A percentile compares a stretch with the other conserved stretches of the same genome.
These are phyloP conservation scores for Meyerozyma carpophila DNA, from an alignment of 1,139 yeast species.

Conservation along the genomic window DNA sequence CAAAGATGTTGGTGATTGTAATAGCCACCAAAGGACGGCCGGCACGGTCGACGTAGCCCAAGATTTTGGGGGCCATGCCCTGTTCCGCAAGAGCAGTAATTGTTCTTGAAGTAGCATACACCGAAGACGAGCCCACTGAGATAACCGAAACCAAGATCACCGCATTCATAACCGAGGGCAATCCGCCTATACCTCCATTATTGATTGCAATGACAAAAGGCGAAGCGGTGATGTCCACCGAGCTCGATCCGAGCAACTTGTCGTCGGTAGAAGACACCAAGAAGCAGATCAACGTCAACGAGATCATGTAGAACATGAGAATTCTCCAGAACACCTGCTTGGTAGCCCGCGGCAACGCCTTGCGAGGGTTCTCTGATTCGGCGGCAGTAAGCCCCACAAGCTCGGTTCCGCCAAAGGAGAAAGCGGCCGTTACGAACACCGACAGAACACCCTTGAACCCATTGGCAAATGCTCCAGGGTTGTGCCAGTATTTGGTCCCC, in stretches of 20 bases:
- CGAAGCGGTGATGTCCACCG: constrained; percentile 45
- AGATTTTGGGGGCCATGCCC: constrained; percentile 28
- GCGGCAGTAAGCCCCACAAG: constrained; percentile 39
- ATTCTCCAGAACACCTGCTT: constrained; percentile 35
- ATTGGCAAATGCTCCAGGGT: constrained; percentile 29
- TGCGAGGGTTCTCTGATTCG: constrained; percentile 35
- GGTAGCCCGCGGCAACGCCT: constrained; percentile 36
- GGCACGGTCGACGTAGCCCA: constrained; percentile 21
- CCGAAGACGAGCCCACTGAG: constrained; percentile 39
- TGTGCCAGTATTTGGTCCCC: constrained; percentile 25
- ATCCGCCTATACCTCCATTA: constrained; percentile 51
- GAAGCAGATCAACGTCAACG: constrained; percentile 26
- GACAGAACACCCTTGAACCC: constrained; percentile 44
- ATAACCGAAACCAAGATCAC: constrained; percentile 65
- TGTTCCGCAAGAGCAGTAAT: constrained; percentile 27
- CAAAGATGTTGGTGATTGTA: constrained; percentile 37
- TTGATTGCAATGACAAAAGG: constrained; percentile 56
- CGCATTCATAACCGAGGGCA: constrained; percentile 68
- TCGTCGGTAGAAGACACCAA: constrained; percentile 30
- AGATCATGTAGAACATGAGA: constrained; percentile 28
- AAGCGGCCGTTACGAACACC: constrained; percentile 52
- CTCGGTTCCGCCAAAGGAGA: constrained; percentile 50
- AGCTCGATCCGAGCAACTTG: constrained; percentile 27
- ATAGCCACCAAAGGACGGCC: constrained; percentile 32
- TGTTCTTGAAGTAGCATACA: constrained; percentile 28